A percentile compares a stretch with the other conserved stretches of the same genome.
Conservation (phyloP, 768 basidiomycete genomes). For the Auricularia heimuer region DNA sequence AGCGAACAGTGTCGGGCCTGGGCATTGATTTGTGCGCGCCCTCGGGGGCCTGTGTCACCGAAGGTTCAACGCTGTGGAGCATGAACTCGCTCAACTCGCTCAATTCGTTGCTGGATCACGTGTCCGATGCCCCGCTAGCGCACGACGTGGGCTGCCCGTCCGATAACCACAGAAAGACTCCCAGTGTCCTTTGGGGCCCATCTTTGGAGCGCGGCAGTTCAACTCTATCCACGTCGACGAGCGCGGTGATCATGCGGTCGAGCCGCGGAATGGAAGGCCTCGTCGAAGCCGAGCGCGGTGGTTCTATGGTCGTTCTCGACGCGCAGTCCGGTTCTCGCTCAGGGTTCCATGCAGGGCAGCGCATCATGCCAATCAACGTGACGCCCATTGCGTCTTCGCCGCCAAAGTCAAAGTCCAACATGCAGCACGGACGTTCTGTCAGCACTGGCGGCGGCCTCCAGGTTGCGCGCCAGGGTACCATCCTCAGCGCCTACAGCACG, state of each 20-base stretch:
- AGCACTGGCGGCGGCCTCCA: conserved; percentile 17
- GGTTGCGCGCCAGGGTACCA: conserved; percentile 40
- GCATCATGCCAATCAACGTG: background rate
- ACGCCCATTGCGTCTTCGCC: conserved; percentile 1
- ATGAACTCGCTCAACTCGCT: no score
- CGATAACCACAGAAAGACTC: no score
- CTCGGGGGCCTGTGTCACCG: no score
- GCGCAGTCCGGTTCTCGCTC: background rate
- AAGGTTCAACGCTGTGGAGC: no score
- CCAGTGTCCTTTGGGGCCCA: no score
- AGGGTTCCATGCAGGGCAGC: background rate
- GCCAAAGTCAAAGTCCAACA: background rate
- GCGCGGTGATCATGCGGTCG: conserved; percentile 13
- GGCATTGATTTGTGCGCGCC: no score
- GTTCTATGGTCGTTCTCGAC: conserved; percentile 37
- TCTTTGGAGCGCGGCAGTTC: no score
- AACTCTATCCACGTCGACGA: background rate
- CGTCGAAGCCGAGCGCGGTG: conserved; percentile 37
- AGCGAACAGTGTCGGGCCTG: no score
- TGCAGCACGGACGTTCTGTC: conserved; percentile 6
- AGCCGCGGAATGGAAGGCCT: conserved; percentile 34
- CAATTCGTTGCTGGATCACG: no score
- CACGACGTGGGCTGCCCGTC: no score
- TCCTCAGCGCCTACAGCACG: conserved; percentile 41
- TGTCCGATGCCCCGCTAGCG: no score